Evolutionary conservation across 2,329 filamentous ascomycete genomes (phyloP).

Genomic region (Alternaria incomplexa): DNA sequence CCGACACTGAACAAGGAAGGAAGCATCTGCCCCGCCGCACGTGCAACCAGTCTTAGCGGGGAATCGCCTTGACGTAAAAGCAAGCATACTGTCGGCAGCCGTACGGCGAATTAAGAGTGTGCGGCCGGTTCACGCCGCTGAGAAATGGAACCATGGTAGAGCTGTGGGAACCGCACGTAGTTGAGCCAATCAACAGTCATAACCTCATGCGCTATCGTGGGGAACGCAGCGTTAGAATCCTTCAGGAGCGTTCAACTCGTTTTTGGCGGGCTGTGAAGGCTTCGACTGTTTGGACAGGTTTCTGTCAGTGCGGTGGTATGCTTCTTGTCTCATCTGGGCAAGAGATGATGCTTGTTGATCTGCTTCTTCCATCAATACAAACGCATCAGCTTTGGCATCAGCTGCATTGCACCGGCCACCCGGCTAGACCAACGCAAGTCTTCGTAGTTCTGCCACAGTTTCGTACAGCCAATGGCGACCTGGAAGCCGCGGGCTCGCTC

Average conservation of each 20-base stretch:
- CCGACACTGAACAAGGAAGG: background rate
- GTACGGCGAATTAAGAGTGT: constrained; percentile 1
- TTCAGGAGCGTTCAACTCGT: background rate
- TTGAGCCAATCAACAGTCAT: background rate
- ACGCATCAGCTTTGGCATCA: background rate
- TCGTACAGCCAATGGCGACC: constrained; percentile 1
- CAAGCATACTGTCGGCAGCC: background rate
- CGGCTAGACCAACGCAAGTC: constrained; percentile 1
- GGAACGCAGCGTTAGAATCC: constrained; percentile 4
- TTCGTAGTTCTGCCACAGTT: background rate
- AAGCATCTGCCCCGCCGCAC: constrained; percentile 4
- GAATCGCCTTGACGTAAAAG: background rate
- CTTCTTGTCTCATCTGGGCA: background rate
- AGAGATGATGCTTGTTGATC: background rate
- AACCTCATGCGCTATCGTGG: background rate
- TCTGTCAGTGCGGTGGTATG: background rate
- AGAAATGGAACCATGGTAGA: constrained; percentile 14
- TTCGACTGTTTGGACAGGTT: background rate
- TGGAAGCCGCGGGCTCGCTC: constrained; percentile 1
- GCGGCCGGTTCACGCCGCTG: constrained; percentile 9
- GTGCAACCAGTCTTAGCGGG: background rate
- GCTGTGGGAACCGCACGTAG: constrained; percentile 5
- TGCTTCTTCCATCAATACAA: background rate
- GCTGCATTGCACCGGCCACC: background rate
- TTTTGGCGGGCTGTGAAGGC: background rate